A percentile compares a stretch with the other conserved stretches of the same genome.
Evolutionary conservation across 2,329 filamentous ascomycete genomes (phyloP).

Genomic region (Fusarium multiceps): DNA sequence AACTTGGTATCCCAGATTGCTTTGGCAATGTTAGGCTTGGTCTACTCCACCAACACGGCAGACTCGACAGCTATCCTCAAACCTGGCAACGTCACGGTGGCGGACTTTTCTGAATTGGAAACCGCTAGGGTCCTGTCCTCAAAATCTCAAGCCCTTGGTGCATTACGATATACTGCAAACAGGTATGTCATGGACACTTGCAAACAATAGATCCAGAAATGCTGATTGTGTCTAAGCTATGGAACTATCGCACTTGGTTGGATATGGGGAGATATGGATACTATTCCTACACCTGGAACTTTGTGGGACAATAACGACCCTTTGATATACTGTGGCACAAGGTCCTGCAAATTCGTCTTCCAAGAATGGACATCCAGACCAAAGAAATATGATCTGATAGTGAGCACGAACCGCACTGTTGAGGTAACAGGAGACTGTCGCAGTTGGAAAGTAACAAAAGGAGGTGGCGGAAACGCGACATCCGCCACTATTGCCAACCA

Average conservation of each 20-base stretch:
- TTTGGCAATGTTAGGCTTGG: slow-evolving; percentile 56
- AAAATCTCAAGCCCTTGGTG: slow-evolving; percentile 41
- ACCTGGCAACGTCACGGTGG: slow-evolving; percentile 51
- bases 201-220: no score
- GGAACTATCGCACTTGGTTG: slow-evolving; percentile 53
- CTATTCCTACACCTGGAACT: slow-evolving; percentile 46
- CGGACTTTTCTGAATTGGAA: slow-evolving; percentile 52
- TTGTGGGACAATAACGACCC: slow-evolving; percentile 48
- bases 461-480: slow-evolving; percentile 27
- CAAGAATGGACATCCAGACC: slow-evolving; percentile 45
- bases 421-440: slow-evolving; percentile 21
- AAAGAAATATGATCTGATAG: slow-evolving; percentile 23
- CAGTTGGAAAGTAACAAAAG: slow-evolving; percentile 36
- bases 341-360: slow-evolving; percentile 52
- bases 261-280: slow-evolving; percentile 25
- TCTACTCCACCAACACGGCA: slow-evolving; percentile 56
- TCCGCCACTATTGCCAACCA: slow-evolving; percentile 28
- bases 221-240: slow-evolving; percentile 46
- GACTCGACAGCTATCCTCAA: slow-evolving; percentile 48
- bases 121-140: slow-evolving; percentile 46
- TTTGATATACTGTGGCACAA: slow-evolving; percentile 49
- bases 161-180: slow-evolving; percentile 57
- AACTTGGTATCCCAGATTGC: slow-evolving; percentile 53
- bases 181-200: slow-evolving; percentile 40
- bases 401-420: slow-evolving; percentile 34